Evolutionary conservation across 306 rosid genomes (phyloP).

Genomic region (Casuarina cunninghamiana): DNA sequence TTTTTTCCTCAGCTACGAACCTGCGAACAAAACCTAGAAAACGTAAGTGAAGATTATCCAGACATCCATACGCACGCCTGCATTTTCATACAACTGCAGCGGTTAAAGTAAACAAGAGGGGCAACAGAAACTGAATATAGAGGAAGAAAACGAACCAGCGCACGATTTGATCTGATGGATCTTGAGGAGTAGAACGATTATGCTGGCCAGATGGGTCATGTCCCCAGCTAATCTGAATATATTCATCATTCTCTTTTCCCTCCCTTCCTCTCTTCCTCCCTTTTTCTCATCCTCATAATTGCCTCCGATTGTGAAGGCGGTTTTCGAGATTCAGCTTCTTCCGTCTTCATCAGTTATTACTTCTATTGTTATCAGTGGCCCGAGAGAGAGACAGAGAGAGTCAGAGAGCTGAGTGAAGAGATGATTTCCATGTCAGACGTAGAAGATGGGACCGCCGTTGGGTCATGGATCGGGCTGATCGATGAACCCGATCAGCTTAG

Average conservation of each 20-base stretch:
- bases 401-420: not conserved
- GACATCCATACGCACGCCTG: no score
- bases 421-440: not conserved
- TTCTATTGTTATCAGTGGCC: not conserved
- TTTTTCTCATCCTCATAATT: not conserved
- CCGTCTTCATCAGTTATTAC: not conserved
- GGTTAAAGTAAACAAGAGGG: no score
- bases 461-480: not conserved
- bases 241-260: not conserved
- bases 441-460: not conserved
- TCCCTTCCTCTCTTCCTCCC: not conserved
- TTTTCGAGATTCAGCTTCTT: not conserved
- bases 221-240: slow-evolving; percentile 32
- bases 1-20: not conserved
- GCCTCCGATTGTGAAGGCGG: not conserved
- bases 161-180: slow-evolving; percentile 22
- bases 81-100: not conserved
- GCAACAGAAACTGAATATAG: not conserved
- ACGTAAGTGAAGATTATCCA: not conserved
- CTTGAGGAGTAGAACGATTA: slow-evolving; percentile 25
- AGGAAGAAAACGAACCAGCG: not conserved
- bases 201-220: slow-evolving; percentile 26
- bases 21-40: not conserved
- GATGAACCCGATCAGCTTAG: not conserved
- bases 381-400: not conserved